Percentiles rank a stretch among this genome's conserved stretches.
phyloP scores from a whole-genome alignment of 176 grass and related monocot genomes.

The Bolboschoenus planiculmis region DNA sequence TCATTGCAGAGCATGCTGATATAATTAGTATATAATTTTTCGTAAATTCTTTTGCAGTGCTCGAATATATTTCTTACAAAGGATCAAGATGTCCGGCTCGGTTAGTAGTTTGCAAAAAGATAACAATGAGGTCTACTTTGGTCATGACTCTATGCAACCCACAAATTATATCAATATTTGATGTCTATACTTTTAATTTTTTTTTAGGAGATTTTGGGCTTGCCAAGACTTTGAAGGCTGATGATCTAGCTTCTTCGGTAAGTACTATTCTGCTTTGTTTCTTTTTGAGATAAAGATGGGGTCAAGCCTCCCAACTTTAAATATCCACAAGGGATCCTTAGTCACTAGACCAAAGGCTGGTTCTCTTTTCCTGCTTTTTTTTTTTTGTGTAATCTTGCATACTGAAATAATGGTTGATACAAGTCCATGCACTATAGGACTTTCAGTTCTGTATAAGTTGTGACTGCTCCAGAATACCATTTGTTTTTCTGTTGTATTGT shows the following conservation, averaged over 20 bases:
- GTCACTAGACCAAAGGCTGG: neutral
- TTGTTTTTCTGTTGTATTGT: neutral
- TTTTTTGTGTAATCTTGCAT: neutral
- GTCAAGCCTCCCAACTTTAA: neutral
- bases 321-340: neutral
- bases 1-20: neutral
- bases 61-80: conserved; percentile 99
- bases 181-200: conserved; percentile 27
- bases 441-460: neutral
- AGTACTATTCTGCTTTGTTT: neutral
- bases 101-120: conserved; percentile 44
- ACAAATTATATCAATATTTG: neutral
- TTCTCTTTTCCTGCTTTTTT: neutral
- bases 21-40: neutral
- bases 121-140: conserved; percentile 3
- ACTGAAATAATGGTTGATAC: neutral
- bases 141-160: neutral
- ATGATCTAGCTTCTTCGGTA: conserved; percentile 98
- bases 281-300: neutral
- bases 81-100: conserved; percentile 91
- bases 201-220: conserved; percentile 93
- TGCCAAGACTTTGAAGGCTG: conserved; percentile 93
- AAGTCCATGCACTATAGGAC: neutral
- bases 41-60: conserved; percentile 53
- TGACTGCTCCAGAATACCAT: neutral